These are phyloP conservation scores for Aegilops bicornis DNA, from an alignment of 176 grass and related monocot species.

Conservation along the genomic window DNA sequence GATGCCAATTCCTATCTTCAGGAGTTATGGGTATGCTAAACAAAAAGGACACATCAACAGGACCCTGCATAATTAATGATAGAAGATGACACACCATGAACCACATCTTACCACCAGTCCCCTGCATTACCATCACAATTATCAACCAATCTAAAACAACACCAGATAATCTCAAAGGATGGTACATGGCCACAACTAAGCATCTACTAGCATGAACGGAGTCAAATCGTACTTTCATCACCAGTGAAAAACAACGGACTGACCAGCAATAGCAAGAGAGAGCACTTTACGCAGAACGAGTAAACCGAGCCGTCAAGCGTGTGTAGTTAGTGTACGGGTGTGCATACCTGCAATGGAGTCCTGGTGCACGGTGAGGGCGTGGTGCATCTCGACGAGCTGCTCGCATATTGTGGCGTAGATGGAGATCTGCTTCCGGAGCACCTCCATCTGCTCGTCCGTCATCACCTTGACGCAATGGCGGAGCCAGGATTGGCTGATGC, in stretches of 20 bases:
- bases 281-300: not conserved
- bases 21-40: not conserved
- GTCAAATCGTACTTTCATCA: not conserved
- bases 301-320: not conserved
- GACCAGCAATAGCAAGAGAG: not conserved
- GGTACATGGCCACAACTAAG: not conserved
- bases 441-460: constrained; percentile 95
- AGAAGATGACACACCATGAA: not conserved
- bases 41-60: not conserved
- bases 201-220: not conserved
- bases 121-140: not conserved
- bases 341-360: constrained; percentile 67
- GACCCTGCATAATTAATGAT: not conserved
- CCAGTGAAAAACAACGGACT: not conserved
- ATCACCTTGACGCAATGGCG: constrained; percentile 68
- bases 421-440: constrained; percentile 93
- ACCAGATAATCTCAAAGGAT: not conserved
- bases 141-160: not conserved
- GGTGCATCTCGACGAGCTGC: constrained; percentile 92
- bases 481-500: too few relatives aligned
- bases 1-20: not conserved
- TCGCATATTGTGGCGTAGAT: constrained; percentile 97
- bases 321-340: too few relatives aligned
- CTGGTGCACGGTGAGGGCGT: constrained; percentile 64
- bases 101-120: not conserved